Conservation (phyloP, 108 stramenopile species). For the Thalassiosira profunda region DNA sequence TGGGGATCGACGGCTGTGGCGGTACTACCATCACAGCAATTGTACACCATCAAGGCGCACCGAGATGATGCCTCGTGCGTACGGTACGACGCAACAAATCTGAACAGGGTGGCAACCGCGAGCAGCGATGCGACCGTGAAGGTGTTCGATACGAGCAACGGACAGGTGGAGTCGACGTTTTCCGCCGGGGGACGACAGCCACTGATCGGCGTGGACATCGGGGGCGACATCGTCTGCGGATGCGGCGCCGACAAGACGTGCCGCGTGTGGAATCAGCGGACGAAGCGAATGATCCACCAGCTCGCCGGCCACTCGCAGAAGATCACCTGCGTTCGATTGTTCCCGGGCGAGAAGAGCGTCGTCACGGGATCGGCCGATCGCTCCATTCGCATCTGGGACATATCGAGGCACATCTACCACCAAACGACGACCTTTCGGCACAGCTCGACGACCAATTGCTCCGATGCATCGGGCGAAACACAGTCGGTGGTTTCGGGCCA, state of each 20-base stretch:
- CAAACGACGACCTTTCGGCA: constrained; percentile 79
- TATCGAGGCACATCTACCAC: constrained; percentile 76
- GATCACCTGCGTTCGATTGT: constrained; percentile 78
- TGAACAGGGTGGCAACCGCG: constrained; percentile 67
- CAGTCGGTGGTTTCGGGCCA: constrained; percentile 69
- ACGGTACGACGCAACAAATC: constrained; percentile 66
- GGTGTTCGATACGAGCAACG: constrained; percentile 82
- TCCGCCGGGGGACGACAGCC: constrained; percentile 62
- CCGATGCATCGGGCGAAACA: constrained; percentile 61
- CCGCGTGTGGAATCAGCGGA: constrained; percentile 79
- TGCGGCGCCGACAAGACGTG: constrained; percentile 88
- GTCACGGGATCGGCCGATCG: constrained; percentile 87
- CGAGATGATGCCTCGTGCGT: constrained; percentile 70
- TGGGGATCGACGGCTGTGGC: constrained; percentile 52
- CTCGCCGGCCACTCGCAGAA: constrained; percentile 87
- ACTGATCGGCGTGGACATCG: constrained; percentile 75
- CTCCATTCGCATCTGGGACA: constrained; percentile 87
- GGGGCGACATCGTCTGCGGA: constrained; percentile 64
- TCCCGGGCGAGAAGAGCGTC: constrained; percentile 61
- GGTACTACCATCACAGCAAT: constrained; percentile 65
- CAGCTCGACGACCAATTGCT: constrained; percentile 72
- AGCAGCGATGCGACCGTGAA: constrained; percentile 74
- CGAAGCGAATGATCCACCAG: constrained; percentile 88
- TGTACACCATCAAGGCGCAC: constrained; percentile 68
- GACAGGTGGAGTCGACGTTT: constrained; percentile 64